Conservation (phyloP, 148 eudicot species). For the Cornus kousa region DNA sequence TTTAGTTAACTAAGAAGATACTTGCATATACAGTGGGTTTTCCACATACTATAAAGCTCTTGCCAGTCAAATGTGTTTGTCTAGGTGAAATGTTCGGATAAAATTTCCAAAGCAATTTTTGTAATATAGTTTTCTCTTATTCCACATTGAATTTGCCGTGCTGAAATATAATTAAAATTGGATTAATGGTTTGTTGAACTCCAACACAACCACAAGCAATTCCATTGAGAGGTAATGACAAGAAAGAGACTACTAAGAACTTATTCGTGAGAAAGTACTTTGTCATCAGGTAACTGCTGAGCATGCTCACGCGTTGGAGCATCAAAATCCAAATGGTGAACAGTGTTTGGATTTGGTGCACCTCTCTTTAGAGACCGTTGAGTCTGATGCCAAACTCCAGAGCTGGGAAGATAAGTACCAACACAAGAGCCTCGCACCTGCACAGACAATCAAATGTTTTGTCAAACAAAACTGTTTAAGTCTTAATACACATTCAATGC, state of each 20-base stretch:
- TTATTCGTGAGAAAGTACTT: slow-evolving; percentile 39
- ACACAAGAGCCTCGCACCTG: slow-evolving; percentile 96
- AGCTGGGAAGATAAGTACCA: slow-evolving; percentile 86
- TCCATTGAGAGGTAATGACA: not conserved
- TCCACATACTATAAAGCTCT: not conserved
- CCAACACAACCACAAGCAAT: not conserved
- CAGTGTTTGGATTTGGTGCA: slow-evolving; percentile 44
- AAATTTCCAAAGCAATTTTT: not conserved
- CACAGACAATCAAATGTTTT: slow-evolving; percentile 14
- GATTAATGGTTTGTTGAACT: not conserved
- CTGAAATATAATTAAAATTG: not conserved
- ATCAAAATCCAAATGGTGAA: slow-evolving; percentile 95
- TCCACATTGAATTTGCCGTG: not conserved
- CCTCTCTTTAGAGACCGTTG: slow-evolving; percentile 70
- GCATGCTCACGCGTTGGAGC: slow-evolving; percentile 97
- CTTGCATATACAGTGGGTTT: not conserved
- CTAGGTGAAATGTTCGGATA: not conserved
- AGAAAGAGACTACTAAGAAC: not conserved
- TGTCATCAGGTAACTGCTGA: slow-evolving; percentile 79
- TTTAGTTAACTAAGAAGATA: not conserved
- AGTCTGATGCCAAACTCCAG: slow-evolving; percentile 97
- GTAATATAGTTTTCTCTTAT: not conserved
- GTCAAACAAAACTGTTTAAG: slow-evolving; percentile 2
- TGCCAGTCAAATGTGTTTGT: not conserved
- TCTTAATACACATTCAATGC: not conserved